Base-by-base conservation (phyloP, 371 early-diverging fungal genomes). In the Amoeboaphelidium protococcarum region DNA sequence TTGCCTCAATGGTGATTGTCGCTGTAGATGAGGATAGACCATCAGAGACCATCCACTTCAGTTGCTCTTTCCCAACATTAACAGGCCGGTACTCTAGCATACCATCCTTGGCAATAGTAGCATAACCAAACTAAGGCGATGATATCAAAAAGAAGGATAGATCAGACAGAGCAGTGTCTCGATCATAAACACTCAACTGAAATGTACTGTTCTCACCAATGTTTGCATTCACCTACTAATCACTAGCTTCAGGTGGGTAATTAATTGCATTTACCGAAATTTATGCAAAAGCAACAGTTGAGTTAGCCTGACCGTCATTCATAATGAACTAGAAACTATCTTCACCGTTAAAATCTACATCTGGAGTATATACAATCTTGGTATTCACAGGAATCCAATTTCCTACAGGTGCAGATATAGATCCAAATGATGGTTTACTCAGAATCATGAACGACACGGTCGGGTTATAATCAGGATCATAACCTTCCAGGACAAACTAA, bases 261-360 rank as follows among this genome's bases (percentile, higher is more conserved):
- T 47, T 40, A 13, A 23, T 16, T 19, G 43, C 19, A 2, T 25
- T 13, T 2, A 49, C 49, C 4, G 4, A 25, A 20, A 49, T 12
- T 2, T 2, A 31, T 19, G 44, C 19, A 1, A 6, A 6, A 20
- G 25, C 31, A 4, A 26, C 6, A 12, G 49, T 49, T 40, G 49
- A 49, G 49, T 49, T 47, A 25, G 10, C 13, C 49, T 13, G 2
- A 3, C 49, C 49, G 26, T 49, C 49, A 45, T 42, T 49, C 22
- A 26, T 26, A 23, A 49, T 12, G 22, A 24, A 49, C 3, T 6
- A 2, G 24, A 49, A 3, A 25, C 20, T 2, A 47, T 46, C 25
- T 3, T 16, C 10, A 1, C 49, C 49, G 3, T 6, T 41, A 13
- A 10, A 41, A 3, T 24, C 0, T 26, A 20, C 13, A 23, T 13